Base-by-base conservation (phyloP, 208 protist genomes). In the Acanthamoeba rhysodes region DNA sequence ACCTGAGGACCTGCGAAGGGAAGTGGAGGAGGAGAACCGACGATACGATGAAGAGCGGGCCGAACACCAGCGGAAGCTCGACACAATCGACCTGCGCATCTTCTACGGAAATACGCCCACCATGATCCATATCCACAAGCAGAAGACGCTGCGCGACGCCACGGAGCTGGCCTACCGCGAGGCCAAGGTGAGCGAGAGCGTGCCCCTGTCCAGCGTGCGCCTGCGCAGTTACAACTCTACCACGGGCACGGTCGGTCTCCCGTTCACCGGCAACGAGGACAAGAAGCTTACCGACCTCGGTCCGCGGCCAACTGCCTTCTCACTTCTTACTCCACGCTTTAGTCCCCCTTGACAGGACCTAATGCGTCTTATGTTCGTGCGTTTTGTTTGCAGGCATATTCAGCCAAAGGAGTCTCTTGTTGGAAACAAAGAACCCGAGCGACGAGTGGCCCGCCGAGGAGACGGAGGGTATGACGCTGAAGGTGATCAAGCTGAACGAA, bases 221-320 rank as follows among this genome's bases (percentile, higher is more conserved):
- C 48, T 94, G 29, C 59, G 90, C 41, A 94, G 66, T 55, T 94
- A 94, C 64, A 94, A 94, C 45, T 29, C 90, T 16, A 59, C 62
- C 45, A 94, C 90, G 2, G 90, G 90, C 62, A 94, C 90, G 8
- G 45, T 94, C 2, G 90, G 90, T 16, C 66, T 62, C 6, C 27
- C 90, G 12, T 94, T 94, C 66, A 41, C 57, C 18, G 90, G 90
- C 59, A 94, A 94, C 4, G 90, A 94, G n/a, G 90, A 94, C 45
- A 78, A 66, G 22, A 76, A 10, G 14, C 64, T 94, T 4, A 18
- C 90, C 16, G 90, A 72, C 0, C 90, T 94, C 18, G 66, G 74
- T 82, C 55, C 32, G 74, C 53, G 53, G 53, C 53, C 16, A 76
- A 2, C 68, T 76, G 0, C 27, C 27, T 37, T 0, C 10, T 41